Evolutionary conservation across 73 alveolate genomes (phyloP), one percentile per base, ranked within the genome.

Genomic region (Paramecium bursaria): DNA sequence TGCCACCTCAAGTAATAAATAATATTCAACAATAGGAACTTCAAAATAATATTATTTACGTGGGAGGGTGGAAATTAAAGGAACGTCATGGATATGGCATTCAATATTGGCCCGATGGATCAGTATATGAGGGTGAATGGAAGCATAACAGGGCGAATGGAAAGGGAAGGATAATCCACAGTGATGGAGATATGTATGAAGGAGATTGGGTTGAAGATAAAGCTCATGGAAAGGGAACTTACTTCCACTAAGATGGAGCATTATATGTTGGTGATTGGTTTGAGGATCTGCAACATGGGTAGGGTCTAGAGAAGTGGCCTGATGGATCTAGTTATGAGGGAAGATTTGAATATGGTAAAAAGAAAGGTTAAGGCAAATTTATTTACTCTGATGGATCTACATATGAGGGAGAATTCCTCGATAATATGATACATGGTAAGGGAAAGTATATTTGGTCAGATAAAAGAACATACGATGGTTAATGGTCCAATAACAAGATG

Each of bases 181-280:
- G 48, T 14, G 75, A 75, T 46, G 90, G 90, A 61, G 90, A 57
- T 73, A 82, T 82, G 73, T 82, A 82, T 82, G 85, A 60, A 82
- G 90, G 90, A 4, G 55, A 19, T 3, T 82, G 90, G 90, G 14
- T 19, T 2, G 30, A 82, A 5, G 87, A 77, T 30, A 27, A 86
- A 26, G 75, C 92, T 35, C 79, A 88, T 74, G 98, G 98, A 4
- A 26, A 73, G 35, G 96, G 98, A 13, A 75, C 57, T 35, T 92
- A 91, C 57, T 51, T 46, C 57, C 90, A 80, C 22, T 46, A 13
- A 11, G 75, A 75, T 51, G 88, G 88, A 25, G 88, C 88, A 13
- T 50, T 30, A 31, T 75, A 75, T 75, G 85, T 46, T 26, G 91
- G 91, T 10, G 77, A 67, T 19, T 85, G 91, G 88, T 30, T 19